Percentiles rank a stretch among this genome's conserved stretches.
Evolutionary conservation across 164 flowering plant genomes (phyloP).

Genomic region (Tetrastigma voinierianum): DNA sequence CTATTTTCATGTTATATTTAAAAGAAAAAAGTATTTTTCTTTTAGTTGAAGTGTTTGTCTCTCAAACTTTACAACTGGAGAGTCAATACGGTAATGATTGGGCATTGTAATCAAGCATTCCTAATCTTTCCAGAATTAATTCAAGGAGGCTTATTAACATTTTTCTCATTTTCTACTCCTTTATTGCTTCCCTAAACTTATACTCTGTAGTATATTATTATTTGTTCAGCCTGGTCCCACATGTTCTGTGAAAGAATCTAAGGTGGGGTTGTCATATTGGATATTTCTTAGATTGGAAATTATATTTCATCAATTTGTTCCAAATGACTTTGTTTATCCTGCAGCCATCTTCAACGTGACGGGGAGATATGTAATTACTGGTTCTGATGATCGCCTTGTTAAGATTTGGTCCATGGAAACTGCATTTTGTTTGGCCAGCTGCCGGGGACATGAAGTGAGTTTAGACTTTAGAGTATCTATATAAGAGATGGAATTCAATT

Average conservation of each 20-base stretch:
- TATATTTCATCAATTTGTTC: not conserved
- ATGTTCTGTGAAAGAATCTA: not conserved
- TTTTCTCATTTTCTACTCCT: not conserved
- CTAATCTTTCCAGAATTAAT: not conserved
- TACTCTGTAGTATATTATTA: not conserved
- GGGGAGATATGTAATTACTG: slow-evolving; percentile 94
- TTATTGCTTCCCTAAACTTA: not conserved
- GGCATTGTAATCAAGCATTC: not conserved
- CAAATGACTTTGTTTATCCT: slow-evolving; percentile 10
- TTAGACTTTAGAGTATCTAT: not conserved
- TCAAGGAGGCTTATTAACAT: not conserved
- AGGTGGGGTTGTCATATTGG: not conserved
- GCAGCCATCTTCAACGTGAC: slow-evolving; percentile 88
- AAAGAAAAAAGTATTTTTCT: no score
- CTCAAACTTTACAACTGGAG: no score
- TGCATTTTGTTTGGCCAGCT: slow-evolving; percentile 89
- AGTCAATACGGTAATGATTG: no score
- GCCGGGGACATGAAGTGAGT: slow-evolving; percentile 98
- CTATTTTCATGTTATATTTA: no score
- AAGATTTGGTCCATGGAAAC: slow-evolving; percentile 99
- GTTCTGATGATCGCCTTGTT: slow-evolving; percentile 98
- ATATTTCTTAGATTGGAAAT: not conserved
- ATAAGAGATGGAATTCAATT: not conserved
- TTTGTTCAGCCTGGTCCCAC: not conserved
- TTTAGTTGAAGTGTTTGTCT: no score